These are phyloP conservation scores for Saccharomyces uvarum DNA, from an alignment of 1,139 yeast species.

Conservation along the genomic window DNA sequence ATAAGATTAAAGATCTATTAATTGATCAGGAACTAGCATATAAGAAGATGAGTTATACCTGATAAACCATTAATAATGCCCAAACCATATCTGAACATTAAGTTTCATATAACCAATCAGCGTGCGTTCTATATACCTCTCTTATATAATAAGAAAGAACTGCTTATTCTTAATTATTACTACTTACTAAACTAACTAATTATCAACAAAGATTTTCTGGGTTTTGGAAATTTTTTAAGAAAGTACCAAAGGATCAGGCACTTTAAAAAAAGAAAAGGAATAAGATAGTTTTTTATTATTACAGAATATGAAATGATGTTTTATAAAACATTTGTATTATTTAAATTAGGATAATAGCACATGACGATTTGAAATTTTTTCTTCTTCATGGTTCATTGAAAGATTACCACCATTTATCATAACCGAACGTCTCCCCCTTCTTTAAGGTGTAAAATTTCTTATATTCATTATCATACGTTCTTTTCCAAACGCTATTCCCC, in stretches of 20 bases:
- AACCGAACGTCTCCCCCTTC: constrained; percentile 37
- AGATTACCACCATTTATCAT: constrained; percentile 35
- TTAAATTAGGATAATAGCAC: background rate
- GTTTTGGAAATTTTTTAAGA: background rate
- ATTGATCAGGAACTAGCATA: too few species aligned
- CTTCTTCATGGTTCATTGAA: background rate
- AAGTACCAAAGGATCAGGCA: background rate
- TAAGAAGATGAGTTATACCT: too few species aligned
- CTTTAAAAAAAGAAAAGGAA: too few species aligned
- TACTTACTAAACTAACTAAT: too few species aligned
- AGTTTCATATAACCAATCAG: too few species aligned
- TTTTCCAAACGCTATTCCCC: constrained; percentile 41
- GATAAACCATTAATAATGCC: too few species aligned
- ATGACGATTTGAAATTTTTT: background rate
- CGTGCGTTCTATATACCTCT: too few species aligned
- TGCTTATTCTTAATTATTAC: too few species aligned
- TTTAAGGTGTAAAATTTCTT: constrained; percentile 31
- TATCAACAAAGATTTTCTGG: background rate
- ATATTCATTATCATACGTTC: constrained; percentile 29
- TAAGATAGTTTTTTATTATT: background rate
- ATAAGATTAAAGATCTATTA: too few species aligned
- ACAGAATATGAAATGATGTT: background rate
- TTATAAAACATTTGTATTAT: background rate
- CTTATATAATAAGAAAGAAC: too few species aligned
- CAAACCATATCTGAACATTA: too few species aligned